These are phyloP conservation scores for Zasmidium angulare DNA, from an alignment of 2,329 filamentous ascomycete genomes.

Conservation along the genomic window DNA sequence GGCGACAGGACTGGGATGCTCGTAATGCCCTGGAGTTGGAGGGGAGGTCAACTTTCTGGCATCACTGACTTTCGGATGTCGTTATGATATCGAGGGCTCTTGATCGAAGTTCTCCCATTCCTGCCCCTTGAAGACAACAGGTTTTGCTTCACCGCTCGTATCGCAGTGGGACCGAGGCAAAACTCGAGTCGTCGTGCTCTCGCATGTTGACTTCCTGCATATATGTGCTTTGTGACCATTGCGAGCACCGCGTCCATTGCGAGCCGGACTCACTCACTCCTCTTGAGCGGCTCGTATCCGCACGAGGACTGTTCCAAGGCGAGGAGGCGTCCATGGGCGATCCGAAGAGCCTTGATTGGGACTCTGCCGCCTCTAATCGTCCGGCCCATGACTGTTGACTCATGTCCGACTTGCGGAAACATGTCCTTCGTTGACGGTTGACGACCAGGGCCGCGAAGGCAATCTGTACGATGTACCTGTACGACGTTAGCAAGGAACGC, in stretches of 20 bases:
- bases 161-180: too few species aligned
- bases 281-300: not conserved
- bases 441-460: slow-evolving; percentile 1
- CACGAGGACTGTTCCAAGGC: not conserved
- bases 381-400: slow-evolving; percentile 5
- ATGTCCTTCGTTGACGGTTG: slow-evolving; percentile 4
- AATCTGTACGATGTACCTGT: slow-evolving; percentile 3
- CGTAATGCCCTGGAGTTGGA: too few species aligned
- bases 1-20: too few species aligned
- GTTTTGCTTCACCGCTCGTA: too few species aligned
- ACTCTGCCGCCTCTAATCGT: slow-evolving; percentile 1
- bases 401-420: slow-evolving; percentile 11
- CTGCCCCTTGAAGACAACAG: too few species aligned
- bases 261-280: not conserved
- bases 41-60: too few species aligned
- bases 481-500: not conserved
- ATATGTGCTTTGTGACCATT: too few species aligned
- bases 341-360: not conserved
- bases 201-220: not conserved
- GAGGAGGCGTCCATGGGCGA: not conserved
- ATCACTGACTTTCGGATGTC: too few species aligned
- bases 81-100: too few species aligned
- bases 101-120: too few species aligned
- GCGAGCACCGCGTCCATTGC: not conserved
- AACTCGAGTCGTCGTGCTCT: too few species aligned